A percentile compares a stretch with the other conserved stretches of the same genome.
These are phyloP conservation scores for Botrytis hyacinthi DNA, from an alignment of 2,329 filamentous ascomycete genomes.

Conservation along the genomic window DNA sequence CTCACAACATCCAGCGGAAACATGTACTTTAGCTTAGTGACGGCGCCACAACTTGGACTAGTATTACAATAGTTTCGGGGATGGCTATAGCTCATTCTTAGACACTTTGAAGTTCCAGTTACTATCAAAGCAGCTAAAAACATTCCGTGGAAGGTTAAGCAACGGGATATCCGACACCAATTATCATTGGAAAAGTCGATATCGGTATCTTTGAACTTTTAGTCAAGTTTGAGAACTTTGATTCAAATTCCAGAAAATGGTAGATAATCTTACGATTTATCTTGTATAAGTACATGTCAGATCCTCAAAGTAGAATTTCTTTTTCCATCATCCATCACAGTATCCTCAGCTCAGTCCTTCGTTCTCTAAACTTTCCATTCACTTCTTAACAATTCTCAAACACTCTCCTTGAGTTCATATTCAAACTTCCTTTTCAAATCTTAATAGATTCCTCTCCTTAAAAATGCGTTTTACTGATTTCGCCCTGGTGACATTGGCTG, in stretches of 20 bases:
- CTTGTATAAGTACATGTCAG: background rate
- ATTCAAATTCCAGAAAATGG: background rate
- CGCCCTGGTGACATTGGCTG: background rate
- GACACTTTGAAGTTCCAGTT: background rate
- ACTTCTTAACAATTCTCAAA: background rate
- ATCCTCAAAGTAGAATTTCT: background rate
- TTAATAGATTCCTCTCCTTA: background rate
- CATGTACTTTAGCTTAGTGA: background rate
- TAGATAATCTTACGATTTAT: background rate
- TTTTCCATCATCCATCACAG: background rate
- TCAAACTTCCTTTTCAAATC: background rate
- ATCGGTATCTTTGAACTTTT: background rate
- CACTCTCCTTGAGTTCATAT: background rate
- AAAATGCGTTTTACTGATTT: slow-evolving; percentile 7
- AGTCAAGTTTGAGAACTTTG: background rate
- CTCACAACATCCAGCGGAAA: background rate
- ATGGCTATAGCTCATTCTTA: background rate
- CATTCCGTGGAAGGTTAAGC: background rate
- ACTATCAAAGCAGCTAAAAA: background rate
- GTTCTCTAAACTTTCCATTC: background rate
- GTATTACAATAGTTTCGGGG: background rate
- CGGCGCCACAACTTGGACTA: background rate
- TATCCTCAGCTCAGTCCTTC: background rate
- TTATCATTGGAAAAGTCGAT: background rate
- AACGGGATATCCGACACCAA: background rate